Evolutionary conservation across 768 basidiomycete genomes (phyloP).

Genomic region (Crassisporium funariophilum): DNA sequence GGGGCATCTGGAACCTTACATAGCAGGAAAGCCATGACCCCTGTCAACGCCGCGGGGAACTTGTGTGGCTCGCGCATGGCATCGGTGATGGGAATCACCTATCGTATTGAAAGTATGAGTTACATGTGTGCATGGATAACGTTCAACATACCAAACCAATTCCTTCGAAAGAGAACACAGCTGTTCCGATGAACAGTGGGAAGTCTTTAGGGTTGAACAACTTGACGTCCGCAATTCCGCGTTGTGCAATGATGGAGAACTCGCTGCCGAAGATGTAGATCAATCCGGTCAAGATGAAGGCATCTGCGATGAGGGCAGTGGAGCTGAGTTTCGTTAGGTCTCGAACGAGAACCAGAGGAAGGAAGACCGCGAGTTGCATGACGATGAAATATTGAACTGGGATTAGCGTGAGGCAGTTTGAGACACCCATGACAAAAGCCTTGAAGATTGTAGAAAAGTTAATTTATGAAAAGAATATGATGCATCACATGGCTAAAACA

Average conservation of each 20-base stretch:
- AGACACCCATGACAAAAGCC: slow-evolving; percentile 82
- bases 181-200: slow-evolving; percentile 92
- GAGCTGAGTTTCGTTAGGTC: slow-evolving; percentile 94
- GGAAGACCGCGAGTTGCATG: slow-evolving; percentile 80
- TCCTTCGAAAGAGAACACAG: slow-evolving; percentile 98
- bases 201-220: slow-evolving; percentile 91
- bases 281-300: slow-evolving; percentile 88
- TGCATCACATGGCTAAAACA: slow-evolving; percentile 4
- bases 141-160: slow-evolving; percentile 81
- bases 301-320: slow-evolving; percentile 91
- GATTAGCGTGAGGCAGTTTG: slow-evolving; percentile 68
- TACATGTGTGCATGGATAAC: no score
- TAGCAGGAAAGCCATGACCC: slow-evolving; percentile 87
- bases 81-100: slow-evolving; percentile 95
- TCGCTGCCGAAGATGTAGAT: slow-evolving; percentile 91
- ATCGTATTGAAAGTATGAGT: slow-evolving; percentile 9
- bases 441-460: slow-evolving; percentile 32
- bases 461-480: slow-evolving; percentile 1
- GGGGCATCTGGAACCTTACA: slow-evolving; percentile 40
- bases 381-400: slow-evolving; percentile 82
- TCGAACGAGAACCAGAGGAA: slow-evolving; percentile 87
- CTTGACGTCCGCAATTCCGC: slow-evolving; percentile 78
- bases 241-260: slow-evolving; percentile 59
- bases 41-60: slow-evolving; percentile 85
- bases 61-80: slow-evolving; percentile 95